Conservation (phyloP, 2,329 filamentous ascomycete genomes). For the Phyllosticta citriasiana region DNA sequence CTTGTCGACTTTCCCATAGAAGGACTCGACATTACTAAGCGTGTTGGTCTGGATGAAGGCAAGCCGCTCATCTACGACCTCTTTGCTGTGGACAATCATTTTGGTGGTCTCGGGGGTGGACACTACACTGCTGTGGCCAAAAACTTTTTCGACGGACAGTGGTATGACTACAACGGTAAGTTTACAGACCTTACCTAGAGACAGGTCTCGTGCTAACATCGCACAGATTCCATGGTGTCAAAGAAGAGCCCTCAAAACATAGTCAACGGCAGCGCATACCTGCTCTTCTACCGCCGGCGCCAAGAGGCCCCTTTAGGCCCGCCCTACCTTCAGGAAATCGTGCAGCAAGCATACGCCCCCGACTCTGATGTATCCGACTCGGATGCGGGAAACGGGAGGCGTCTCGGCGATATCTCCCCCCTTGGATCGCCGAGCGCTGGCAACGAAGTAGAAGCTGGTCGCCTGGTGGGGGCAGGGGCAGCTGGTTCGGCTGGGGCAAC, state of each 20-base stretch:
- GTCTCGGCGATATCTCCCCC: conserved; percentile 79
- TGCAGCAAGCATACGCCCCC: conserved; percentile 51
- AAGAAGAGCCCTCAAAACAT: conserved; percentile 51
- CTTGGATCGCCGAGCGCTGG: conserved; percentile 77
- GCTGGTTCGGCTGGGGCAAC: conserved; percentile 8
- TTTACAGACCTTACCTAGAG: conserved; percentile 8
- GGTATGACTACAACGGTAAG: conserved; percentile 96
- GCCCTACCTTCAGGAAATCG: conserved; percentile 59
- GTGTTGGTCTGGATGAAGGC: conserved; percentile 70
- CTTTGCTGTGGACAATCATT: conserved; percentile 93
- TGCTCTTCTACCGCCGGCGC: conserved; percentile 90
- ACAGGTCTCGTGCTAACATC: conserved; percentile 31
- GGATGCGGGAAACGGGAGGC: conserved; percentile 68
- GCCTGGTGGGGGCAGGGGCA: conserved; percentile 49
- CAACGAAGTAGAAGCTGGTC: neutral
- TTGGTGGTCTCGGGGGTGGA: conserved; percentile 82
- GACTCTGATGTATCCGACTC: conserved; percentile 31
- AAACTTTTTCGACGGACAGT: conserved; percentile 79
- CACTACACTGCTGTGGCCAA: conserved; percentile 94
- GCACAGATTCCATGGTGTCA: conserved; percentile 62
- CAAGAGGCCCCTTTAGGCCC: conserved; percentile 70
- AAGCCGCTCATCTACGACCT: conserved; percentile 84
- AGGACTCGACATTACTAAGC: conserved; percentile 68
- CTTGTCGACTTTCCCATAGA: conserved; percentile 86
- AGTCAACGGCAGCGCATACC: conserved; percentile 71